Conservation (phyloP, 139 green algal genomes). For the Chlorella sorokiniana region DNA sequence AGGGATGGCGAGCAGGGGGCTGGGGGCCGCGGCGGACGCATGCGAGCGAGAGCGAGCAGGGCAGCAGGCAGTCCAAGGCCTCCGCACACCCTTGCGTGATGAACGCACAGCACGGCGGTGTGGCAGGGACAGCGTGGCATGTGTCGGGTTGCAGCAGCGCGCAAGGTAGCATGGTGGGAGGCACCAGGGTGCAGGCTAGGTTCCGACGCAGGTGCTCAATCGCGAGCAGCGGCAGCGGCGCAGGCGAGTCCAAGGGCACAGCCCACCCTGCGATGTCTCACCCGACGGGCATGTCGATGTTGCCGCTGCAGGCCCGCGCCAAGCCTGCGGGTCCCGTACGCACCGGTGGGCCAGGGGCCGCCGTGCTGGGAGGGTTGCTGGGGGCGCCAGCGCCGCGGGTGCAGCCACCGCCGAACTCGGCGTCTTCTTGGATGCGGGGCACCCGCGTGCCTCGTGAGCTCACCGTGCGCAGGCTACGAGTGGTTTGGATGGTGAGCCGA, state of each 20-base stretch:
- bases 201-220: no score
- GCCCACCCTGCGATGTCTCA: neutral
- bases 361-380: neutral
- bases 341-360: neutral
- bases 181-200: no score
- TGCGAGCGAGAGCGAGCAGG: no score
- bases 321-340: neutral
- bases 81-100: no score
- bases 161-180: no score
- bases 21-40: no score
- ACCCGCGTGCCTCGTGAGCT: neutral
- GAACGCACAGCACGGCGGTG: no score
- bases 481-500: slow-evolving; percentile 11
- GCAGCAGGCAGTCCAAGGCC: no score
- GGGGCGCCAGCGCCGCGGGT: neutral
- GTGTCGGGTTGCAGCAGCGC: no score
- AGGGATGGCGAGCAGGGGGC: neutral
- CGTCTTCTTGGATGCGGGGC: slow-evolving; percentile 5
- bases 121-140: no score
- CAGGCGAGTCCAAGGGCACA: no score
- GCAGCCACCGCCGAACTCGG: neutral
- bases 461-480: neutral
- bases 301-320: slow-evolving; percentile 13
- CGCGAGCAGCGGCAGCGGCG: no score
- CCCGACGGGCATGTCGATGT: slow-evolving; percentile 16